Percentiles rank a stretch among this genome's conserved stretches.
phyloP scores from a whole-genome alignment of 306 rosid genomes.

The Luffa aegyptiaca region DNA sequence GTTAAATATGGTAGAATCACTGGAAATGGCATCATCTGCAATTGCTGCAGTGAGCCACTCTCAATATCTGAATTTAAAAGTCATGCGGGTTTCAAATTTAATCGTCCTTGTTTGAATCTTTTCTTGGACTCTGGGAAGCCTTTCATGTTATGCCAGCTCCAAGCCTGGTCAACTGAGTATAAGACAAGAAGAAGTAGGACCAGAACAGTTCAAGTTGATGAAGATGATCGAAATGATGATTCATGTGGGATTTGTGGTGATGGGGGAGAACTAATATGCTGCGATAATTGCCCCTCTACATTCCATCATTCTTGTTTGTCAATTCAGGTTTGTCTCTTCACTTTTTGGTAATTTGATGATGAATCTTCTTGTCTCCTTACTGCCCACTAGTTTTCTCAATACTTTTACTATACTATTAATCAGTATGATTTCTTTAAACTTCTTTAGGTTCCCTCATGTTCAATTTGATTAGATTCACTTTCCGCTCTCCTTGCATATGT shows the following conservation, averaged over 20 bases:
- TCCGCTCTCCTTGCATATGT: not conserved
- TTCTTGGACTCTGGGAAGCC: constrained; percentile 84
- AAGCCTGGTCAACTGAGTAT: constrained; percentile 98
- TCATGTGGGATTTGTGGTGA: constrained; percentile 93
- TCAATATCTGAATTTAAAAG: constrained; percentile 69
- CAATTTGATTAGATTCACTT: not conserved
- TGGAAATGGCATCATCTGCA: constrained; percentile 74
- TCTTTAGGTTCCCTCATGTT: not conserved
- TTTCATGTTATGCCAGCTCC: constrained; percentile 86
- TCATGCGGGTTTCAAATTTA: constrained; percentile 72
- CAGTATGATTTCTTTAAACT: not conserved
- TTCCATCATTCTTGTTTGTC: constrained; percentile 83
- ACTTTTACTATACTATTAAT: not conserved
- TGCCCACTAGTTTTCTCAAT: not conserved
- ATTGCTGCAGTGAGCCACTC: constrained; percentile 55
- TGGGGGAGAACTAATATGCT: constrained; percentile 91
- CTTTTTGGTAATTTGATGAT: constrained; percentile 12
- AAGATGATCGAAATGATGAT: constrained; percentile 80
- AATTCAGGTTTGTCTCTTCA: constrained; percentile 52
- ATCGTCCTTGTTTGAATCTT: constrained; percentile 86
- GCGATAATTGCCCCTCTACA: constrained; percentile 95
- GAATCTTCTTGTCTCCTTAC: constrained; percentile 15
- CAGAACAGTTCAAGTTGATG: constrained; percentile 40
- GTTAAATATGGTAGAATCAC: constrained; percentile 68
- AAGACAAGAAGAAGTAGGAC: constrained; percentile 53